phyloP scores from a whole-genome alignment of 2,329 filamentous ascomycete species.

The Epichloe bromicola region DNA sequence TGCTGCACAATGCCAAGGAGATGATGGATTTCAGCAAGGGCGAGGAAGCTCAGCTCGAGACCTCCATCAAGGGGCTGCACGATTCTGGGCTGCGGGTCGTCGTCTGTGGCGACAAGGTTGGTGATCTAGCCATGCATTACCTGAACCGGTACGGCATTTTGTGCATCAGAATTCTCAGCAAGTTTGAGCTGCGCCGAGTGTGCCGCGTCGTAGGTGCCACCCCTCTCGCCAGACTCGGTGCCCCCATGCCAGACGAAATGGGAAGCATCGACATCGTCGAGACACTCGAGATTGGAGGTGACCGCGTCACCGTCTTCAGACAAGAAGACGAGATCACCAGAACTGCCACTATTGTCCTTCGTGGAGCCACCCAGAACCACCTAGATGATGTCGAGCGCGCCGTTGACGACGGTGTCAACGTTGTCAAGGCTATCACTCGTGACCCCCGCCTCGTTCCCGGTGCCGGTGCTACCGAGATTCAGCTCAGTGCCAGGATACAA shows the following conservation, averaged over 20 bases:
- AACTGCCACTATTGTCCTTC: conserved; percentile 85
- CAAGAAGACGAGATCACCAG: conserved; percentile 88
- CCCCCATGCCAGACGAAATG: conserved; percentile 99
- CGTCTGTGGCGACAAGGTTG: conserved; percentile 83
- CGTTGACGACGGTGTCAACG: conserved; percentile 95
- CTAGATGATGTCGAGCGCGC: conserved; percentile 94
- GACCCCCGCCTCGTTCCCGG: conserved; percentile 85
- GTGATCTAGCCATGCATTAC: conserved; percentile 93
- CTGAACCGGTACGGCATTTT: conserved; percentile 95
- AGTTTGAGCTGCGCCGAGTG: conserved; percentile 89
- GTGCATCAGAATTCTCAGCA: conserved; percentile 92
- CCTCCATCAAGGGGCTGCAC: conserved; percentile 85
- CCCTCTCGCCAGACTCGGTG: conserved; percentile 86
- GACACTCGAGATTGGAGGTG: conserved; percentile 93
- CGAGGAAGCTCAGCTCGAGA: conserved; percentile 85
- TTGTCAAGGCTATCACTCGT: conserved; percentile 94
- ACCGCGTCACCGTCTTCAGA: conserved; percentile 95
- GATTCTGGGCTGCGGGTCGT: conserved; percentile 88
- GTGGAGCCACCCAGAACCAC: conserved; percentile 95
- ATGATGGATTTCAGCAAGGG: conserved; percentile 98
- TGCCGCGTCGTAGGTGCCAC: conserved; percentile 95
- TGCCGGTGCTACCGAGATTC: conserved; percentile 86
- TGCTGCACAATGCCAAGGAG: conserved; percentile 94
- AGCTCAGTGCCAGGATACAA: conserved; percentile 85
- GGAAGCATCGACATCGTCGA: conserved; percentile 88